phyloP scores from a whole-genome alignment of 2,329 filamentous ascomycete species.

The Nemania abortiva region DNA sequence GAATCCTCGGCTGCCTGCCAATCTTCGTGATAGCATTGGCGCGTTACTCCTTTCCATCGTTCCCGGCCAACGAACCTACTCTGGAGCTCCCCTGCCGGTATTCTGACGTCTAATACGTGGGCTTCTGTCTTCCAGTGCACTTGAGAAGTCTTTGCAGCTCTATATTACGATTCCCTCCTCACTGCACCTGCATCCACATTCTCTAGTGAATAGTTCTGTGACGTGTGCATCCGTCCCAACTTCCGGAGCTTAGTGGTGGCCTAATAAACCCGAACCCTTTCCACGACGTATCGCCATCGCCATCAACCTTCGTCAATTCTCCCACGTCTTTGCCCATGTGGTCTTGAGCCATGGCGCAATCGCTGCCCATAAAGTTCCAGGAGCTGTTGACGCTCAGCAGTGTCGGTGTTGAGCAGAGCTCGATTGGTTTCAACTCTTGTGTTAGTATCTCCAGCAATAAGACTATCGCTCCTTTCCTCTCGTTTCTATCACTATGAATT shows the following conservation, averaged over 20 bases:
- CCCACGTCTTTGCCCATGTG: constrained; percentile 46
- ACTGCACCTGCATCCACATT: constrained; percentile 5
- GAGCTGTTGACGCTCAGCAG: constrained; percentile 80
- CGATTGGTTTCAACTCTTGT: constrained; percentile 88
- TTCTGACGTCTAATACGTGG: constrained; percentile 42
- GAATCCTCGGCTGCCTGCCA: constrained; percentile 18
- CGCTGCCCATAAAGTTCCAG: constrained; percentile 91
- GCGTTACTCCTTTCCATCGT: constrained; percentile 44
- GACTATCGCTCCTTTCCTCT: constrained; percentile 52
- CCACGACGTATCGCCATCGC: constrained; percentile 14
- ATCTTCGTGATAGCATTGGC: constrained; percentile 33
- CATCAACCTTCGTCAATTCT: constrained; percentile 28
- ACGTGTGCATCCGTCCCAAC: constrained; percentile 23
- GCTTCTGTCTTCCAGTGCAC: constrained; percentile 35
- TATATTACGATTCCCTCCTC: constrained; percentile 16
- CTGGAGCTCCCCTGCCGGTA: constrained; percentile 41
- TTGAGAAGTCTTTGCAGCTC: constrained; percentile 21
- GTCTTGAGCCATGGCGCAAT: constrained; percentile 64
- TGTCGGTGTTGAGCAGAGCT: constrained; percentile 60
- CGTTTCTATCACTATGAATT: constrained; percentile 33
- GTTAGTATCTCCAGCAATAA: constrained; percentile 58
- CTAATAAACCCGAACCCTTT: constrained; percentile 20
- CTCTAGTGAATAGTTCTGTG: constrained; percentile 11
- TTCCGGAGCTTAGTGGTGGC: constrained; percentile 30
- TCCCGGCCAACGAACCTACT: constrained; percentile 35